A percentile compares a stretch with the other conserved stretches of the same genome.
Evolutionary conservation across 75 land plant species (phyloP).

Genomic region (Cryptomeria japonica): DNA sequence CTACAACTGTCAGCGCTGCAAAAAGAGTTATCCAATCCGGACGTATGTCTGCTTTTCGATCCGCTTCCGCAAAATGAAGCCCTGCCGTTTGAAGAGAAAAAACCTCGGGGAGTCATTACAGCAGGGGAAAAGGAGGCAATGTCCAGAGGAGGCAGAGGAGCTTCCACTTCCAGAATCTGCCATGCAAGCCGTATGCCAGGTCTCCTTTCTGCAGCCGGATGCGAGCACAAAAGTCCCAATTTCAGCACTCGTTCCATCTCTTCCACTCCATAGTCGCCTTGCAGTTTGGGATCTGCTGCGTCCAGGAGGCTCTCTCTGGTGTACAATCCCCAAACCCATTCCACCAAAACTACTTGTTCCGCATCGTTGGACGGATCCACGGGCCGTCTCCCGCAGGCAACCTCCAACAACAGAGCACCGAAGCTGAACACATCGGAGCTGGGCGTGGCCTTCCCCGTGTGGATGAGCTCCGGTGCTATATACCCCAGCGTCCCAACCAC

Average conservation of each 20-base stretch:
- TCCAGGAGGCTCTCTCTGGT: constrained; percentile 4
- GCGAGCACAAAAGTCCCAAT: constrained; percentile 16
- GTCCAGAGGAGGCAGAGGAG: constrained; percentile 25
- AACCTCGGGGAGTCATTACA: background rate
- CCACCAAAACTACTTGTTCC: constrained; percentile 19
- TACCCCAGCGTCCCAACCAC: constrained; percentile 40
- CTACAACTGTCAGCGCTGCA: too few relatives aligned
- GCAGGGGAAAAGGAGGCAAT: background rate
- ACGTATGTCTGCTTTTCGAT: too few relatives aligned
- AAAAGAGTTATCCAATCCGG: too few relatives aligned
- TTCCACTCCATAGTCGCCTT: background rate
- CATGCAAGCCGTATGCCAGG: background rate
- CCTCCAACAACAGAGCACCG: constrained; percentile 14
- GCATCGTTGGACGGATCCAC: constrained; percentile 2
- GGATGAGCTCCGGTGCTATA: constrained; percentile 34
- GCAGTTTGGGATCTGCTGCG: constrained; percentile 11
- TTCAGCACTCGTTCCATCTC: constrained; percentile 14
- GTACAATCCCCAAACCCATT: constrained; percentile 41
- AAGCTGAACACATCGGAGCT: constrained; percentile 35
- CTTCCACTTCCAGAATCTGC: constrained; percentile 19
- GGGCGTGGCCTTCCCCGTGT: constrained; percentile 36
- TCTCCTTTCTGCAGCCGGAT: background rate
- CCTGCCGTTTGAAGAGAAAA: too few relatives aligned
- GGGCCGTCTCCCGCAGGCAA: constrained; percentile 9
- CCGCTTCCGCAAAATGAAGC: constrained; percentile 13